A percentile compares a stretch with the other conserved stretches of the same genome.
Conservation (phyloP, 1,139 yeast genomes). For the Hemisphaericaspora lyxosophila region DNA sequence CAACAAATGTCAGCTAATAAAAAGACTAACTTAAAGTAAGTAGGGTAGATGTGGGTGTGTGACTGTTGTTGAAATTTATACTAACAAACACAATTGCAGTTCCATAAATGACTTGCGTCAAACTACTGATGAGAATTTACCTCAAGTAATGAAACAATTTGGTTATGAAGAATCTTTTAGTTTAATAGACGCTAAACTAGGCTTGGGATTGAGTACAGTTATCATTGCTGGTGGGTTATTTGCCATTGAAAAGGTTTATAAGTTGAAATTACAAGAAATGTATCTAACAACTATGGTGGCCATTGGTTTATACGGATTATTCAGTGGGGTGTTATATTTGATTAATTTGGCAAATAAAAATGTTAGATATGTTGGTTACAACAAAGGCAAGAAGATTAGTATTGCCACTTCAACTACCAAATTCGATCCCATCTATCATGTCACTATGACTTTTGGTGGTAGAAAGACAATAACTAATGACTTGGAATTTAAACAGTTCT, state of each 20-base stretch:
- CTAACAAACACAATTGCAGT: conserved; percentile 20
- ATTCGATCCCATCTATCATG: conserved; percentile 45
- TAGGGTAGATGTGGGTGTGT: too few species aligned
- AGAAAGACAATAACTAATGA: conserved; percentile 19
- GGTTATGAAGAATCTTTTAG: conserved; percentile 65
- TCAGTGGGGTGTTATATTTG: conserved; percentile 49
- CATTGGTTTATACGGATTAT: conserved; percentile 53
- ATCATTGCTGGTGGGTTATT: conserved; percentile 65
- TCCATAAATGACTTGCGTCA: conserved; percentile 49
- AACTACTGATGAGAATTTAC: conserved; percentile 50
- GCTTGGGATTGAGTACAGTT: conserved; percentile 68
- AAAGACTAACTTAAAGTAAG: conserved; percentile 32
- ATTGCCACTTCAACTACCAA: conserved; percentile 40
- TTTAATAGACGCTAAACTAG: conserved; percentile 62
- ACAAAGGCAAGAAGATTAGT: conserved; percentile 33
- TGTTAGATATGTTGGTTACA: conserved; percentile 59
- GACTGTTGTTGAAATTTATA: too few species aligned
- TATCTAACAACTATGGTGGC: conserved; percentile 33
- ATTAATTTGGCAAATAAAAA: conserved; percentile 48
- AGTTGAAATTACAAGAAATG: conserved; percentile 36
- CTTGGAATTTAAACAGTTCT: conserved; percentile 44
- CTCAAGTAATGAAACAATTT: conserved; percentile 46
- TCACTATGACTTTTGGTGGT: conserved; percentile 31
- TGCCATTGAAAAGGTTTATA: conserved; percentile 61
- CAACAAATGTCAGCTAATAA: conserved; percentile 28